A percentile compares a stretch with the other conserved stretches of the same genome.
Conservation (phyloP, 345 rosid species). For the Salix brachista region DNA sequence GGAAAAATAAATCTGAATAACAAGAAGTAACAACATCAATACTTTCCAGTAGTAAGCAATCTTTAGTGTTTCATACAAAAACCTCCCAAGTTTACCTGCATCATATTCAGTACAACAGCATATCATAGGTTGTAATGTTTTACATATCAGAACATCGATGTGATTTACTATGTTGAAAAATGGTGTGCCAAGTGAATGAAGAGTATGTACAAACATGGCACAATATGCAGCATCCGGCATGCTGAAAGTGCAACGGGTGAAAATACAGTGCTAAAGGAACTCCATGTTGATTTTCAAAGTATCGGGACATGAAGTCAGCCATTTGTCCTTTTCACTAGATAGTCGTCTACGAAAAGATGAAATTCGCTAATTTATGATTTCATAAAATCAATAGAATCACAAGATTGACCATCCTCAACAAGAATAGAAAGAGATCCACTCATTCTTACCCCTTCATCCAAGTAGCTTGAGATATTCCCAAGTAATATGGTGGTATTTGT, state of each 20-base stretch:
- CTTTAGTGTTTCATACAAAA: conserved; percentile 87
- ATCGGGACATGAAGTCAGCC: conserved; percentile 98
- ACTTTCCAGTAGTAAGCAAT: conserved; percentile 99
- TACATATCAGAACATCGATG: conserved; percentile 93
- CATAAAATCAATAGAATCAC: no score
- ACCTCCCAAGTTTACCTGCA: conserved; percentile 93
- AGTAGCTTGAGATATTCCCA: conserved; percentile 82
- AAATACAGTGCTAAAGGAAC: conserved; percentile 96
- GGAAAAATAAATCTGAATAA: neutral
- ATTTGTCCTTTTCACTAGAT: conserved; percentile 87
- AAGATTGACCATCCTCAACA: no score
- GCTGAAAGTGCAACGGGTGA: conserved; percentile 98
- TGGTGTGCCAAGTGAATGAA: conserved; percentile 97
- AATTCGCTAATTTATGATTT: conserved; percentile 6
- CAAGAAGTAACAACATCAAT: neutral
- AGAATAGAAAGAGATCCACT: neutral
- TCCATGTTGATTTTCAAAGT: conserved; percentile 98
- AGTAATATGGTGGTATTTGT: conserved; percentile 97
- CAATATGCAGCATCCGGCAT: conserved; percentile 99
- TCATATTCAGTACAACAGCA: conserved; percentile 99
- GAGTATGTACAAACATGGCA: conserved; percentile 96
- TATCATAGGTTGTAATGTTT: conserved; percentile 98
- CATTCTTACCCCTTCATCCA: conserved; percentile 82
- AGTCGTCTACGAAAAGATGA: conserved; percentile 84
- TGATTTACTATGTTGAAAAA: conserved; percentile 97